Conservation (phyloP, 345 rosid genomes). For the Arabidopsis suecica region DNA sequence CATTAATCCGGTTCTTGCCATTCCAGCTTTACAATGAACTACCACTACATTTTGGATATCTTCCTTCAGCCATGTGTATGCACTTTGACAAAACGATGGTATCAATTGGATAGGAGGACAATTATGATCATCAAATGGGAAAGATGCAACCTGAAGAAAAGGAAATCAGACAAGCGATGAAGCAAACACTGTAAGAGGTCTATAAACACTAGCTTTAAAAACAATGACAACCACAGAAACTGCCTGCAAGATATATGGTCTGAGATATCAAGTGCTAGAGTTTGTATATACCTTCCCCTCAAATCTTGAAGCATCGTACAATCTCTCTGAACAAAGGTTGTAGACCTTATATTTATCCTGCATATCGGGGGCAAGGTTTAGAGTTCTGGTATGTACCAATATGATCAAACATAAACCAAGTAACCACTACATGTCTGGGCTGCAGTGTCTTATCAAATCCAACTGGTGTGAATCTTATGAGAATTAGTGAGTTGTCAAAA, state of each 20-base stretch:
- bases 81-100: slow-evolving; percentile 88
- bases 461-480: neutral
- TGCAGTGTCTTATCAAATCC: slow-evolving; percentile 13
- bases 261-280: slow-evolving; percentile 7
- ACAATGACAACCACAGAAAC: neutral
- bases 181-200: neutral
- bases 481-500: neutral
- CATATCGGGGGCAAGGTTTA: slow-evolving; percentile 35
- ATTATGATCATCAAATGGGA: slow-evolving; percentile 97
- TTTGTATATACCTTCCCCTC: slow-evolving; percentile 75
- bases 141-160: slow-evolving; percentile 77
- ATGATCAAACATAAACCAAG: slow-evolving; percentile 24
- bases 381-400: neutral
- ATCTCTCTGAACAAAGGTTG: slow-evolving; percentile 95
- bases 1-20: slow-evolving; percentile 98
- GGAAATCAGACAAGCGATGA: slow-evolving; percentile 13
- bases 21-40: slow-evolving; percentile 96
- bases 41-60: slow-evolving; percentile 96
- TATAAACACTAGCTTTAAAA: slow-evolving; percentile 7
- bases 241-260: slow-evolving; percentile 22
- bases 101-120: slow-evolving; percentile 91
- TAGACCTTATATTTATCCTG: slow-evolving; percentile 96
- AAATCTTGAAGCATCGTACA: slow-evolving; percentile 82
- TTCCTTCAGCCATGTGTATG: slow-evolving; percentile 94
- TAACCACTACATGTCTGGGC: neutral